phyloP scores from a whole-genome alignment of 2,329 filamentous ascomycete genomes.

The Monosporascus sp. region DNA sequence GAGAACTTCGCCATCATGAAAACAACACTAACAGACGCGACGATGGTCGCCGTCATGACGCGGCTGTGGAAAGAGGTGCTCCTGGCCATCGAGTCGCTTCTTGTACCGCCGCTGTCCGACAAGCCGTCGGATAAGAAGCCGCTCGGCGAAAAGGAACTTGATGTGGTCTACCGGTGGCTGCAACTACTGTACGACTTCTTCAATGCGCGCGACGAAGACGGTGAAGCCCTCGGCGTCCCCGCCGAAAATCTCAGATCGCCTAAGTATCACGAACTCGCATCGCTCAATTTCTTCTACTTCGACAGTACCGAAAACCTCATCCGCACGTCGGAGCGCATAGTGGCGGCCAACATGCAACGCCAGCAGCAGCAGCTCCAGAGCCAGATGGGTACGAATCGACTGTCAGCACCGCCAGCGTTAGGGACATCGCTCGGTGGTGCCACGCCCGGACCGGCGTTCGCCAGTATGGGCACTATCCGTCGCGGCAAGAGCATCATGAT shows the following conservation, averaged over 20 bases:
- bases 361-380: slow-evolving; percentile 63
- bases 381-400: slow-evolving; percentile 52
- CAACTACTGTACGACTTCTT: slow-evolving; percentile 91
- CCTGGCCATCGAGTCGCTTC: slow-evolving; percentile 79
- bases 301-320: slow-evolving; percentile 87
- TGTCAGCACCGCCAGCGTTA: slow-evolving; percentile 56
- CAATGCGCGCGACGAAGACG: slow-evolving; percentile 80
- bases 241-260: slow-evolving; percentile 90
- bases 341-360: slow-evolving; percentile 73
- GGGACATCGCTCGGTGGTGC: slow-evolving; percentile 47
- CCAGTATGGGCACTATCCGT: slow-evolving; percentile 65
- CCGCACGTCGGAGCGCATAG: slow-evolving; percentile 94
- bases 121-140: slow-evolving; percentile 85
- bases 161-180: slow-evolving; percentile 93
- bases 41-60: slow-evolving; percentile 99
- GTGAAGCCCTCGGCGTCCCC: slow-evolving; percentile 82
- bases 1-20: slow-evolving; percentile 99
- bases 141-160: slow-evolving; percentile 80
- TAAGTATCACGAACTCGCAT: slow-evolving; percentile 96
- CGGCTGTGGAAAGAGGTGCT: slow-evolving; percentile 97
- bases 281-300: slow-evolving; percentile 98
- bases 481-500: slow-evolving; percentile 83
- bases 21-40: slow-evolving; percentile 84
- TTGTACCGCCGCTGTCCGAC: slow-evolving; percentile 91
- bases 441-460: slow-evolving; percentile 46